Conservation (phyloP, 1,284 basidiomycete genomes). For the Serendipita sp. region DNA sequence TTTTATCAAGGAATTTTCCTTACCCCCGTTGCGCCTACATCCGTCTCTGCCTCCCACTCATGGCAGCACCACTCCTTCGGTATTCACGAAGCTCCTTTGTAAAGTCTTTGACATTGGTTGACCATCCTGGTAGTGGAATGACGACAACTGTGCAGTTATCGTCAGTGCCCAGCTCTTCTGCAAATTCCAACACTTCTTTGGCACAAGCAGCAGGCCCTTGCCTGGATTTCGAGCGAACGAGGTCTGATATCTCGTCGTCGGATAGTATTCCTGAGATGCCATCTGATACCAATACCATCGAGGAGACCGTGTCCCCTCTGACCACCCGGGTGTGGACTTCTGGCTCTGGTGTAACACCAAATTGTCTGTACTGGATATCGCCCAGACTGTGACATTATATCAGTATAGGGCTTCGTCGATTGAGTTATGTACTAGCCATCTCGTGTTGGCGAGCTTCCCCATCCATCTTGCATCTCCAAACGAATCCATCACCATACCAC, state of each 20-base stretch:
- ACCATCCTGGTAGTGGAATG: conserved; percentile 90
- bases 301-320: conserved; percentile 44
- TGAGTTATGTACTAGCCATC: conserved; percentile 40
- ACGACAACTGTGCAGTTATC: conserved; percentile 90
- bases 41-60: not conserved
- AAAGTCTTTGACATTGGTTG: conserved; percentile 41
- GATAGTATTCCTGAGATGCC: conserved; percentile 83
- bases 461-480: conserved; percentile 96
- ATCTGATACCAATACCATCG: conserved; percentile 73
- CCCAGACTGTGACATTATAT: conserved; percentile 49
- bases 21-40: not conserved
- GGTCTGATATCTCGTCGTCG: conserved; percentile 89
- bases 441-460: conserved; percentile 87
- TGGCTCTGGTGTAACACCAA: conserved; percentile 89
- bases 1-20: too few species aligned
- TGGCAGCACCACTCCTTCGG: conserved; percentile 23
- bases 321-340: conserved; percentile 75
- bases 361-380: conserved; percentile 78
- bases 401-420: not conserved
- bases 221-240: conserved; percentile 57
- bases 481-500: conserved; percentile 81
- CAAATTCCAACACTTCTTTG: conserved; percentile 69
- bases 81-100: conserved; percentile 76
- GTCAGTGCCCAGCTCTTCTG: conserved; percentile 78
- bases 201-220: conserved; percentile 60